Evolutionary conservation across 805 yeast genomes (phyloP), one percentile per base, ranked within the genome.

Genomic region (Hemisphaericaspora nanyangensis): DNA sequence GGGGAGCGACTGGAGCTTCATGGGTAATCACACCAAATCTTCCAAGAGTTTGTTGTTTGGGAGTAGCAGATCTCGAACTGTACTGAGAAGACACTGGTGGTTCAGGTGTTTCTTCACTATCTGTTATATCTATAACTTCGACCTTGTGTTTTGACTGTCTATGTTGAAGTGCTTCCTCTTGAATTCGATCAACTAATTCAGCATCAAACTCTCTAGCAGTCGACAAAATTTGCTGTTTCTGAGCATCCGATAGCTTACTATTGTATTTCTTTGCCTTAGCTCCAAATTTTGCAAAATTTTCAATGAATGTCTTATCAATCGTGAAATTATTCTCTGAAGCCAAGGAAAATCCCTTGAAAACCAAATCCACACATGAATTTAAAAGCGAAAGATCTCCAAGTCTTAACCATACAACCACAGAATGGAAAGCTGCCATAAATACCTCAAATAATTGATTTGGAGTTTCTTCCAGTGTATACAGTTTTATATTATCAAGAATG

Each of bases 341-440:
- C 31, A 85, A 58, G 47, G 80, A 85, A 33, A 88, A 68, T 0
- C 87, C 79, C 31, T 75, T 72, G 36, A 80, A 73, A 4, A 85
- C 83, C 34, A 88, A 65, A 17, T 73, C 71, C 5, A 86, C 90
- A 67, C 96, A 87, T 1, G 87, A 75, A 18, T 72, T 73, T 32
- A 86, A 63, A 33, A 91, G 65, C 2, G 88, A 84, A 6, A 76
- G 68, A 58, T 90, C 97, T 43, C 91, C 87, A 34, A 91, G 66
- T 43, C 93, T 72, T 20, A 91, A 68, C 95, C 97, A 85, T 29
- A 79, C 81, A 25, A 86, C 70, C 69, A 86, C 80, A 38, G 79
- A 69, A 11, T 72, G 72, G 43, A 90, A 77, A 0, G 93, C 77
- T n/a, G 67, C 62, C 54, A 85, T 68, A 25, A 85, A 72, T 18